These are phyloP conservation scores for Calonectria pteridis DNA, from an alignment of 2,329 filamentous ascomycete genomes.

Conservation along the genomic window DNA sequence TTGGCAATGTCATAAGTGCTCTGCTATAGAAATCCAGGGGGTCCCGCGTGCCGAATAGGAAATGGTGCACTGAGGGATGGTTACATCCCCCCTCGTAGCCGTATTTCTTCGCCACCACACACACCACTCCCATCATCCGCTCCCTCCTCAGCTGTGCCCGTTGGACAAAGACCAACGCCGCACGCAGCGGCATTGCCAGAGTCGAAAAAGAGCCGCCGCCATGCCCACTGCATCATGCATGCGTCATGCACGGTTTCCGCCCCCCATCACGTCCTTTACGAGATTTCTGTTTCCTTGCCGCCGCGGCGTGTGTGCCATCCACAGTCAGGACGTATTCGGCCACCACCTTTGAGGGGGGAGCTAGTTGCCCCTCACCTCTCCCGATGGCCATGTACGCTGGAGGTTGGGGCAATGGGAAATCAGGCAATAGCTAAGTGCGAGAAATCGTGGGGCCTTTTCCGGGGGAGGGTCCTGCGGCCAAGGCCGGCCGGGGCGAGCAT, in stretches of 20 bases:
- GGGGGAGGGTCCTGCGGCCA: background rate
- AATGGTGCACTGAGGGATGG: background rate
- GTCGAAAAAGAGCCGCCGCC: background rate
- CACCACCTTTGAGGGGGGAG: conserved; percentile 1
- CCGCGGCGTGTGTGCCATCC: conserved; percentile 1
- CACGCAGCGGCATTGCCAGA: background rate
- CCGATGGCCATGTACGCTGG: background rate
- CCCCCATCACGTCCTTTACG: background rate
- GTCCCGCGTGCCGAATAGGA: background rate
- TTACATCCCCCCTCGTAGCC: background rate
- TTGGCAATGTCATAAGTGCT: conserved; percentile 1
- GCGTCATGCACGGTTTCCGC: conserved; percentile 7
- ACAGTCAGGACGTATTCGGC: background rate
- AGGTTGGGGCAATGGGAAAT: background rate
- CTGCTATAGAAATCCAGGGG: conserved; percentile 16
- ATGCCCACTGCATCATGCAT: conserved; percentile 19
- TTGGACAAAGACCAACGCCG: background rate
- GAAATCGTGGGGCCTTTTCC: background rate
- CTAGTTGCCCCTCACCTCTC: background rate
- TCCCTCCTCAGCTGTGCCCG: background rate
- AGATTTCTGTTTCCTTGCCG: background rate
- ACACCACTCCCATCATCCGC: background rate
- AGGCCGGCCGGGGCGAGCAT: background rate
- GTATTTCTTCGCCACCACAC: conserved; percentile 15
- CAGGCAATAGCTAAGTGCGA: background rate